These are phyloP conservation scores for Phragmites australis DNA, from an alignment of 176 grass and related monocot species.

Conservation along the genomic window DNA sequence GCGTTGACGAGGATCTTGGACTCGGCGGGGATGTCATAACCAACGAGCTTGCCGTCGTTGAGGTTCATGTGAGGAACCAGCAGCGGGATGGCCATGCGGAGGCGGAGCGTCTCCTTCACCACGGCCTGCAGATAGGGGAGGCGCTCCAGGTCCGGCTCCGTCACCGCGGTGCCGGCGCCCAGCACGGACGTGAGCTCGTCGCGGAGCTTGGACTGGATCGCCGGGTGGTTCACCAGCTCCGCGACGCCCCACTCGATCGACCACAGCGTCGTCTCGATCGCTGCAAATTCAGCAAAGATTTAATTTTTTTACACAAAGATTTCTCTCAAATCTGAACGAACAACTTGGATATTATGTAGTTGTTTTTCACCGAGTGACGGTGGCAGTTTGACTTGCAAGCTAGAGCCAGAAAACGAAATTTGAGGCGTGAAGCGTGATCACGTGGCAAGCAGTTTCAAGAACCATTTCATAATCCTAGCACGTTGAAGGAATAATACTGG, in stretches of 20 bases:
- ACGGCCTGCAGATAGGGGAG: slow-evolving; percentile 89
- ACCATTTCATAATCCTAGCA: slow-evolving; percentile 4
- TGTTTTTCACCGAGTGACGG: neutral
- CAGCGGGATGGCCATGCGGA: slow-evolving; percentile 98
- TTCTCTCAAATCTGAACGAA: neutral
- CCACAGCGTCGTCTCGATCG: slow-evolving; percentile 98
- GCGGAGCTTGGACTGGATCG: slow-evolving; percentile 63
- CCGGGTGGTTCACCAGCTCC: slow-evolving; percentile 91
- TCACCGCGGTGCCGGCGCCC: slow-evolving; percentile 50
- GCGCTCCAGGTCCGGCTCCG: slow-evolving; percentile 79
- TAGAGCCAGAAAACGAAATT: neutral
- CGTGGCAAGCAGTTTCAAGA: neutral
- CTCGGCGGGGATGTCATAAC: slow-evolving; percentile 93
- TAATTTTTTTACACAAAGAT: neutral
- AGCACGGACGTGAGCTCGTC: slow-evolving; percentile 63
- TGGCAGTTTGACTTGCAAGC: neutral
- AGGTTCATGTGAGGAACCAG: slow-evolving; percentile 99
- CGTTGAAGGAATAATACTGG: neutral
- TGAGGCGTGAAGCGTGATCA: neutral
- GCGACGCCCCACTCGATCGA: slow-evolving; percentile 98
- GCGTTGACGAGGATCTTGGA: slow-evolving; percentile 98
- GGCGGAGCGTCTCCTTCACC: slow-evolving; percentile 94
- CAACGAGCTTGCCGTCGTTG: slow-evolving; percentile 72
- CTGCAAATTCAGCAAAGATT: slow-evolving; percentile 36
- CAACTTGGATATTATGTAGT: neutral